phyloP scores from a whole-genome alignment of 2,329 filamentous ascomycete genomes.

The Fusarium sublunatum region DNA sequence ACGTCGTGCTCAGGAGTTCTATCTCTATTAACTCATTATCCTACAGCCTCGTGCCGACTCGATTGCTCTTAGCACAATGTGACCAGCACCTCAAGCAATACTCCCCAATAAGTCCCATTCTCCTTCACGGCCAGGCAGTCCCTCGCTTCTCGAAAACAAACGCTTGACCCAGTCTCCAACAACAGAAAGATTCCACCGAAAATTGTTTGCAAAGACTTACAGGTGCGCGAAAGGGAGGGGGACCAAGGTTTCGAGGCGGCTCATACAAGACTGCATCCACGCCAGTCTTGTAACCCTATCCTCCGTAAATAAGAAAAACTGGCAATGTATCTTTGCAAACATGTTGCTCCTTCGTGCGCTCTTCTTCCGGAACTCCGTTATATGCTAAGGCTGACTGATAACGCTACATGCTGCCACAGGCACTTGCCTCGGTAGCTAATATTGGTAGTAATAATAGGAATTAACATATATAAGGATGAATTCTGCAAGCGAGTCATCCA shows the following conservation, averaged over 20 bases:
- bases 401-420: conserved; percentile 39
- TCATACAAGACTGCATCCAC: conserved; percentile 30
- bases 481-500: conserved; percentile 24
- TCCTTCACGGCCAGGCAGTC: conserved; percentile 12
- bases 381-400: conserved; percentile 49
- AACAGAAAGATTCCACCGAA: conserved; percentile 34
- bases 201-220: conserved; percentile 25
- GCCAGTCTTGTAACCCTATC: conserved; percentile 26
- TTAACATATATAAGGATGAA: conserved; percentile 40
- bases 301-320: conserved; percentile 31
- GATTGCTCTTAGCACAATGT: conserved; percentile 9
- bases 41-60: conserved; percentile 37
- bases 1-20: conserved; percentile 23
- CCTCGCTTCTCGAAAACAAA: conserved; percentile 37
- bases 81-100: conserved; percentile 10
- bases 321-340: conserved; percentile 38
- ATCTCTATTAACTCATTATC: conserved; percentile 42
- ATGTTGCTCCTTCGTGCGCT: conserved; percentile 39
- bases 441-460: conserved; percentile 35
- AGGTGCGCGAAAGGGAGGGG: conserved; percentile 22
- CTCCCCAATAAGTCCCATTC: conserved; percentile 3
- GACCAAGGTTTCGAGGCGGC: conserved; percentile 22
- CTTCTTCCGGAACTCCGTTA: conserved; percentile 50
- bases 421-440: conserved; percentile 35
- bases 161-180: conserved; percentile 40